Base-by-base conservation (phyloP, 345 rosid species). In the Salix caprea region DNA sequence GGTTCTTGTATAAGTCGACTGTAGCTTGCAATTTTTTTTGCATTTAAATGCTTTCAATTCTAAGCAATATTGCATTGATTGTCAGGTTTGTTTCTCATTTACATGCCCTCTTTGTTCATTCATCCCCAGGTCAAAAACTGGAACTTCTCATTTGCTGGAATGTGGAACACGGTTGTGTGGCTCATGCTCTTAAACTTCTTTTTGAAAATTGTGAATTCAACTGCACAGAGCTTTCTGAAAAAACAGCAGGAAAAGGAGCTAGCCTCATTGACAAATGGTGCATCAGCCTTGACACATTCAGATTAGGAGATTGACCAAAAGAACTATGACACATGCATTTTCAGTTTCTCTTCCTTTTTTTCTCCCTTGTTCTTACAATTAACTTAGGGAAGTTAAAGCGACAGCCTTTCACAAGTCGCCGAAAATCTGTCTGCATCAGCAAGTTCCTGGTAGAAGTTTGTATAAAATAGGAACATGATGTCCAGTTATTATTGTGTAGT, bases 111-210 rank as follows among this genome's bases (percentile, higher is more conserved):
- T 66, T 11, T 79, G 26, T 36, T 2, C 21, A 6, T 72, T 74
- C 58, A 48, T 61, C 46, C 48, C 16, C 92, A 90, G 98, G 93
- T 79, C 75, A 91, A 91, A 50, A 91, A 83, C 46, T 94, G 97
- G 97, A 94, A 88, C 65, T 81, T 96, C 58, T 96, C 99, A 10
- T 88, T 92, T 78, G 87, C 97, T 26, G 78, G 91, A 1, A 70
- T 96, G 56, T 96, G 99, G 99, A 93, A 91, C 71, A 88, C 96
- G 10, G 65, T 93, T n/a, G 98, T 96, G 30, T 96, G 97, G 98
- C 97, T 96, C 67, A 90, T 96, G 97, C 97, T 96, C 40, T 64
- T 96, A 78, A 92, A 92, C 87, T 96, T 93, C 87, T 89, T 88
- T 58, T 76, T 87, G 60, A 93, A 87, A 89, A 91, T 92, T 54